Base-by-base conservation (phyloP, 1,284 basidiomycete genomes). In the Papiliotrema flavescens region DNA sequence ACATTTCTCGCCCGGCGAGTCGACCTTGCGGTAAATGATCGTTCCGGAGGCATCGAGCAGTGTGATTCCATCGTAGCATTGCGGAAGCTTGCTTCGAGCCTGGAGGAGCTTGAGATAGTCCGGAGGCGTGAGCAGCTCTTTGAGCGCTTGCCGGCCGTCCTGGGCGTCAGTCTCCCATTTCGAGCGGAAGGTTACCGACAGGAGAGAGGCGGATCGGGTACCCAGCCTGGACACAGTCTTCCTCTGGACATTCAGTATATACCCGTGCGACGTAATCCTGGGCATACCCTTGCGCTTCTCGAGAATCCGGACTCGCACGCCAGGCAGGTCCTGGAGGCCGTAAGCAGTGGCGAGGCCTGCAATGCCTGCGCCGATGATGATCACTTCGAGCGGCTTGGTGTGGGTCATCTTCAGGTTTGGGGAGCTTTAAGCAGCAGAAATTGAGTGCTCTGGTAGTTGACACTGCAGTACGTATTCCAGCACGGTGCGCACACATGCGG, bases 321-420 rank as follows among this genome's bases (percentile, higher is more conserved):
- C 28, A 13, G 51, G n/a, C 13, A 49, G 54, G 24, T 36, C 37
- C 15, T 41, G 45, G 5, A 66, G 46, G 8, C 56, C 62, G 47
- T 64, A 66, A 2, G 57, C 60, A 8, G 53, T 51, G 2, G 58
- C 44, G 8, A 65, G 55, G 4, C 65, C 65, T 2, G 59, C 57
- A n/a, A 65, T 52, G 13, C 65, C 65, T 9, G 61, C 65, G 7
- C 65, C 65, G 42, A 67, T 45, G 26, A 67, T 55, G 23, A 63
- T 51, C 23, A 66, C 43, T 13, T 49, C 23, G 15, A 53, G 1
- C 1, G 54, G 3, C 20, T 35, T 35, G 2, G 7, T 17, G 8
- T 28, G 14, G 28, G 11, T 24, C 23, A 46, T 46, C 5, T 20
- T 44, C 20, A 9, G 41, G 9, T 42, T 42, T 19, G 13, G 13